These are phyloP conservation scores for Aureobasidium namibiae DNA, from an alignment of 2,329 filamentous ascomycete genomes.

Conservation along the genomic window DNA sequence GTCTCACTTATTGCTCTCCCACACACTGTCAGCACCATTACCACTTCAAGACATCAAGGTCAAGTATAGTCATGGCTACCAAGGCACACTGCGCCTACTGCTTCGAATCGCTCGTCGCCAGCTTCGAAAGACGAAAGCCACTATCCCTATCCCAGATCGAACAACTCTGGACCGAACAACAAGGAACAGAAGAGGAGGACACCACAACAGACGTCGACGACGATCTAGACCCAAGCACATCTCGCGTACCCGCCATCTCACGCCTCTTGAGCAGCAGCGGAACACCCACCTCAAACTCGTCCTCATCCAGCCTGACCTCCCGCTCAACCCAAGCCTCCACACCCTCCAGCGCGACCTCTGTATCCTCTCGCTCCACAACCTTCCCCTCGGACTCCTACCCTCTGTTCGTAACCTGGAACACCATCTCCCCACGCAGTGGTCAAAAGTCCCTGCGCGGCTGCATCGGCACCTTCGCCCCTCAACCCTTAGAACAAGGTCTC, in stretches of 20 bases:
- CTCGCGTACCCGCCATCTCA: constrained; percentile 36
- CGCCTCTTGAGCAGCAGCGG: constrained; percentile 30
- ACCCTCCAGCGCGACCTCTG: constrained; percentile 40
- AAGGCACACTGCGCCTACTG: constrained; percentile 82
- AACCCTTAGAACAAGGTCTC: constrained; percentile 65
- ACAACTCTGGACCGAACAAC: constrained; percentile 52
- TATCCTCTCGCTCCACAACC: constrained; percentile 28
- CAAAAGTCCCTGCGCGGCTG: constrained; percentile 74
- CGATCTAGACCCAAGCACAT: constrained; percentile 8
- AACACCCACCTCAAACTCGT: constrained; percentile 20
- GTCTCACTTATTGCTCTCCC: no score
- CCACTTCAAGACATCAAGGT: neutral
- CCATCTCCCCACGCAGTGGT: constrained; percentile 44
- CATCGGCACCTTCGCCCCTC: constrained; percentile 86
- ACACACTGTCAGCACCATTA: neutral
- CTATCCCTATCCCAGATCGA: constrained; percentile 62
- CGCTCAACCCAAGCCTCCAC: constrained; percentile 32
- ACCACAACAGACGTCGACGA: constrained; percentile 20
- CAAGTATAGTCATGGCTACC: constrained; percentile 59
- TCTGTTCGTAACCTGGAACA: constrained; percentile 95
- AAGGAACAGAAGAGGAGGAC: constrained; percentile 24
- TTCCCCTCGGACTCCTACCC: constrained; percentile 43
- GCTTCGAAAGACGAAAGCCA: constrained; percentile 61
- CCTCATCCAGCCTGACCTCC: constrained; percentile 24
- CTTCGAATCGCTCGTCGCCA: constrained; percentile 77